These are phyloP conservation scores for Sugiyamaella marilandica DNA, from an alignment of 805 yeast species.

Conservation along the genomic window DNA sequence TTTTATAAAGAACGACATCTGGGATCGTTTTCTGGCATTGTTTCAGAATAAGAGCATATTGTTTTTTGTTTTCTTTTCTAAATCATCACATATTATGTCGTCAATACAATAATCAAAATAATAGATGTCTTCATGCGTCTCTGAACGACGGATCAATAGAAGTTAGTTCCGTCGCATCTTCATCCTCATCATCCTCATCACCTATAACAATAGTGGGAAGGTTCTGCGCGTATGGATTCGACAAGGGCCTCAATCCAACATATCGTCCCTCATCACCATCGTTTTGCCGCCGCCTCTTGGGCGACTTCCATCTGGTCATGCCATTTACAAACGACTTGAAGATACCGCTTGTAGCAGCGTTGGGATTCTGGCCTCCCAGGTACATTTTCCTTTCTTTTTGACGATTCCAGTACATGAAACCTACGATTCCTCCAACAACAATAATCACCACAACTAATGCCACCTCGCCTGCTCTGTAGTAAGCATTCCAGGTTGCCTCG, in stretches of 20 bases:
- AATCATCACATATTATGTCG: background rate
- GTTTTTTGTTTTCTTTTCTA: background rate
- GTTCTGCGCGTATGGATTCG: background rate
- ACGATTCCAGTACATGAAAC: slow-evolving; percentile 2
- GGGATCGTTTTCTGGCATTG: slow-evolving; percentile 15
- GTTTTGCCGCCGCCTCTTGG: background rate
- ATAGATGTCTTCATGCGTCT: background rate
- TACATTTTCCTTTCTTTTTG: background rate
- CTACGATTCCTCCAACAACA: slow-evolving; percentile 18
- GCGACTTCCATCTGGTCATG: slow-evolving; percentile 21
- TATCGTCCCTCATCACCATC: slow-evolving; percentile 5
- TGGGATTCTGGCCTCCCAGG: slow-evolving; percentile 3
- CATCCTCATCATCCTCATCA: slow-evolving; percentile 10
- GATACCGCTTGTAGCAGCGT: slow-evolving; percentile 7
- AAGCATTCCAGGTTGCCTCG: slow-evolving; percentile 35
- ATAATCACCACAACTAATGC: slow-evolving; percentile 35
- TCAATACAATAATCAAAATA: background rate
- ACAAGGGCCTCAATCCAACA: slow-evolving; percentile 2
- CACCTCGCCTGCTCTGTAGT: slow-evolving; percentile 35
- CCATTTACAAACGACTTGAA: slow-evolving; percentile 19
- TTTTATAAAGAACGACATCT: slow-evolving; percentile 48
- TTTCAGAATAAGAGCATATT: slow-evolving; percentile 16
- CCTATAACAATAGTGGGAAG: slow-evolving; percentile 6
- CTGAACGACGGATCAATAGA: background rate
- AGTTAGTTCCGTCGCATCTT: background rate